Evolutionary conservation across 176 grass and related monocot genomes (phyloP).

Genomic region (Cymbopogon citratus): DNA sequence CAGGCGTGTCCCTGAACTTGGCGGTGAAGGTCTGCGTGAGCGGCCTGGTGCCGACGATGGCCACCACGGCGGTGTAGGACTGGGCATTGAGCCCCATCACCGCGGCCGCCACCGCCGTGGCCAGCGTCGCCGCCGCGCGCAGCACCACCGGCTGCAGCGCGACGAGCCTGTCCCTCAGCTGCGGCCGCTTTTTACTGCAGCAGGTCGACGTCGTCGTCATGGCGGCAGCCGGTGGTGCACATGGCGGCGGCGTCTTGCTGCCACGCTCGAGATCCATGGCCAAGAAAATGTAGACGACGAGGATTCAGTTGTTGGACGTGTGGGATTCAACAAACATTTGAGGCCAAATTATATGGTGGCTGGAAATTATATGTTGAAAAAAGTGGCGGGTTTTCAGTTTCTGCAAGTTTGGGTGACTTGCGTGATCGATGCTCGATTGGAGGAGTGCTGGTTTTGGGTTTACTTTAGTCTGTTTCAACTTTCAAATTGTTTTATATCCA

Average conservation of each 20-base stretch:
- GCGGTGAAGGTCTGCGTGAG: constrained; percentile 60
- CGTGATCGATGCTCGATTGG: neutral
- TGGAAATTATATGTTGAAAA: neutral
- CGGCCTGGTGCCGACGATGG: constrained; percentile 58
- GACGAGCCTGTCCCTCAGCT: constrained; percentile 31
- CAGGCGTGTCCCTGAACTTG: constrained; percentile 59
- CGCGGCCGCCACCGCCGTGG: constrained; percentile 39
- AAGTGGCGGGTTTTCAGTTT: neutral
- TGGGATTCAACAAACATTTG: neutral
- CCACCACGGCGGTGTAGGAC: constrained; percentile 48
- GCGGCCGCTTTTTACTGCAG: neutral
- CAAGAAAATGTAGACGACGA: neutral
- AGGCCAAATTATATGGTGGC: neutral
- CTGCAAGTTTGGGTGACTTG: constrained; percentile 35
- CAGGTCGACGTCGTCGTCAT: neutral
- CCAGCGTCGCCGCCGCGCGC: constrained; percentile 31
- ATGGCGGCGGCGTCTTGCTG: constrained; percentile 17
- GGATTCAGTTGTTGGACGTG: neutral
- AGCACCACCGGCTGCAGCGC: constrained; percentile 28
- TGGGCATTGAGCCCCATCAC: constrained; percentile 73
- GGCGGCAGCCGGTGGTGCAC: neutral
- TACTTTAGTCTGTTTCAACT: neutral
- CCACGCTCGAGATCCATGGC: constrained; percentile 45
- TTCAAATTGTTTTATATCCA: neutral
- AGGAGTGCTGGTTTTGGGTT: neutral